A percentile compares a stretch with the other conserved stretches of the same genome.
Evolutionary conservation across 805 yeast genomes (phyloP).

Genomic region (Hagleromyces aurorensis): DNA sequence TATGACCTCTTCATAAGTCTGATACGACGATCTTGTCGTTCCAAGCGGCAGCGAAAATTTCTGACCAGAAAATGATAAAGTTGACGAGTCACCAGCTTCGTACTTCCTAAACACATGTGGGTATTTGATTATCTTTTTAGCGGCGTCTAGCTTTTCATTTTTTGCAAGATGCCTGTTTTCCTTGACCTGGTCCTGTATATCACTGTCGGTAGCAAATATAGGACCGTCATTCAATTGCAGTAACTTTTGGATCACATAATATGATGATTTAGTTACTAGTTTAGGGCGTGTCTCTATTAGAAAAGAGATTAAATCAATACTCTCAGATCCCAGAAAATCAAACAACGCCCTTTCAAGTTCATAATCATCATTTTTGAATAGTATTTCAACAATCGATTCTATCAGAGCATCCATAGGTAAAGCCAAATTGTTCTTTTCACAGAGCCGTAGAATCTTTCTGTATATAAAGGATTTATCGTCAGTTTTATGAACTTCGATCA

Average conservation of each 20-base stretch:
- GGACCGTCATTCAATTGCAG: conserved; percentile 18
- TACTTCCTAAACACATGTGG: conserved; percentile 81
- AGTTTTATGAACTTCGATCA: conserved; percentile 13
- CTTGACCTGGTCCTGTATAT: conserved; percentile 45
- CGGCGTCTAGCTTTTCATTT: conserved; percentile 42
- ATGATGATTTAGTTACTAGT: conserved; percentile 12
- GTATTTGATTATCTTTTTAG: conserved; percentile 43
- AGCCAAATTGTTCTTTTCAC: conserved; percentile 17
- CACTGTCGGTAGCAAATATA: conserved; percentile 43
- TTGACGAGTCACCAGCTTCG: conserved; percentile 48
- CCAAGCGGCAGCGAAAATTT: conserved; percentile 76
- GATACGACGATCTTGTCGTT: conserved; percentile 54
- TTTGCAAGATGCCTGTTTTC: conserved; percentile 43
- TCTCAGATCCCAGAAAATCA: conserved; percentile 80
- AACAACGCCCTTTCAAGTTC: conserved; percentile 64
- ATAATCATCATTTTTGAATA: conserved; percentile 39
- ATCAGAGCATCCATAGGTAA: conserved; percentile 30
- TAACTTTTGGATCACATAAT: conserved; percentile 14
- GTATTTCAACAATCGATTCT: conserved; percentile 23
- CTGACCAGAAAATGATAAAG: conserved; percentile 73
- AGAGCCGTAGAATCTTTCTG: conserved; percentile 13
- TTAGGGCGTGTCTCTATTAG: conserved; percentile 17
- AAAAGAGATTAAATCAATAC: conserved; percentile 65
- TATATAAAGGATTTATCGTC: conserved; percentile 9
- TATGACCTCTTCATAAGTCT: conserved; percentile 67